These are phyloP conservation scores for Dothistroma septosporum DNA, from an alignment of 2,329 filamentous ascomycete species.

Conservation along the genomic window DNA sequence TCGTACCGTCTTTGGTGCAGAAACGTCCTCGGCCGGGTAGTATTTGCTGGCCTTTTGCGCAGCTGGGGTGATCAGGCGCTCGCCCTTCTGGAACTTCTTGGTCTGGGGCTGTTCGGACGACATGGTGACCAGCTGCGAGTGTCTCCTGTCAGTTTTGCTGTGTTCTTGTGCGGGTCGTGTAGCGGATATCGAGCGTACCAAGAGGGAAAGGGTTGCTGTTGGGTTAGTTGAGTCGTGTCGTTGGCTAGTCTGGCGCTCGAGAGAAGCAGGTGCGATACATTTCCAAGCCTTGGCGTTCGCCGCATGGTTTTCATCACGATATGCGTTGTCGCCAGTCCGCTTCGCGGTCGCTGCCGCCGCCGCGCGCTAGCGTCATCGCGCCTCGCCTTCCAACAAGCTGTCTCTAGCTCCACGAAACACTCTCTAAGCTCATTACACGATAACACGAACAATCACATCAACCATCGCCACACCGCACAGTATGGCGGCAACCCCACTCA, in stretches of 20 bases:
- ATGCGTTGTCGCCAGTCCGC: background rate
- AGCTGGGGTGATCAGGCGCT: conserved; percentile 81
- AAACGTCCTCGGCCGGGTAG: conserved; percentile 94
- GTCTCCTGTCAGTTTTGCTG: conserved; percentile 5
- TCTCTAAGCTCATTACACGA: conserved; percentile 5
- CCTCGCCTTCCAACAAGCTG: background rate
- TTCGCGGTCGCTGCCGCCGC: background rate
- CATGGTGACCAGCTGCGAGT: conserved; percentile 26
- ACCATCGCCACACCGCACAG: conserved; percentile 26
- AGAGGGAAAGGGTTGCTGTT: conserved; percentile 7
- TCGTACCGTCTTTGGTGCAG: conserved; percentile 88
- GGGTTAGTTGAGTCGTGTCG: conserved; percentile 7
- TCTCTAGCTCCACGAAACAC: background rate
- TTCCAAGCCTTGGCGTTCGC: too few species aligned
- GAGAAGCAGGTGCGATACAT: background rate
- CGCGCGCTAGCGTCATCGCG: background rate
- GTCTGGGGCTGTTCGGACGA: conserved; percentile 47
- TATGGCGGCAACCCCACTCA: conserved; percentile 82
- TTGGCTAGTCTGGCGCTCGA: background rate
- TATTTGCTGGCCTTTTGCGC: conserved; percentile 96
- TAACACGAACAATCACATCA: conserved; percentile 5
- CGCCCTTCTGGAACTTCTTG: conserved; percentile 98
- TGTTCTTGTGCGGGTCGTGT: background rate
- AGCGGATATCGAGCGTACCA: conserved; percentile 8
- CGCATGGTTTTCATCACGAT: background rate